Conservation (phyloP, 2,329 filamentous ascomycete species). For the Sarocladium brachiariae region DNA sequence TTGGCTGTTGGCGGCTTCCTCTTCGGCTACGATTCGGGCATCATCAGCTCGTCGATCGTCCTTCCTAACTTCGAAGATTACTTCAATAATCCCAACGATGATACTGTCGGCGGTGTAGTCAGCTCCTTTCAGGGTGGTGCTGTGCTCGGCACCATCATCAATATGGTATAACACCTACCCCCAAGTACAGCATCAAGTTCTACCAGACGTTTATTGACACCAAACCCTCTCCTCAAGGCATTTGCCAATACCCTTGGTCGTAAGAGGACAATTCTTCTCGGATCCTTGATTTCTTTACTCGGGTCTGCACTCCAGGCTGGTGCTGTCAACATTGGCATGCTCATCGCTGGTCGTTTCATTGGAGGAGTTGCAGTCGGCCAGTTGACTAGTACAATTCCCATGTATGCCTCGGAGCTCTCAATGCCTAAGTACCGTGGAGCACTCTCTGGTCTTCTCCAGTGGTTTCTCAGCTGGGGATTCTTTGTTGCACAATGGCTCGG, state of each 20-base stretch:
- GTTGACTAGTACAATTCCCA: slow-evolving; percentile 38
- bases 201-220: not conserved
- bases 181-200: not conserved
- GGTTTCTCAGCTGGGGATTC: slow-evolving; percentile 36
- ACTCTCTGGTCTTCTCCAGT: slow-evolving; percentile 34
- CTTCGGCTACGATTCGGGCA: slow-evolving; percentile 41
- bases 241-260: slow-evolving; percentile 24
- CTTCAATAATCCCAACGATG: slow-evolving; percentile 29
- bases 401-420: slow-evolving; percentile 38
- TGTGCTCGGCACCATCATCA: slow-evolving; percentile 20
- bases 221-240: slow-evolving; percentile 9
- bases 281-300: slow-evolving; percentile 21
- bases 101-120: slow-evolving; percentile 19
- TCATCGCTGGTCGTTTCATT: slow-evolving; percentile 42
- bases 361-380: slow-evolving; percentile 42
- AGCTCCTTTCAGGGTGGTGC: slow-evolving; percentile 21
- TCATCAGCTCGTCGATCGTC: slow-evolving; percentile 30
- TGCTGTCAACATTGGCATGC: slow-evolving; percentile 27
- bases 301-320: slow-evolving; percentile 26
- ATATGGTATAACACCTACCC: slow-evolving; percentile 16
- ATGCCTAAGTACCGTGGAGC: slow-evolving; percentile 30
- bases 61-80: slow-evolving; percentile 29
- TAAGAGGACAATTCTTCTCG: slow-evolving; percentile 22
- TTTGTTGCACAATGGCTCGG: slow-evolving; percentile 30
- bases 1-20: slow-evolving; percentile 22